These are phyloP conservation scores for Jimgerdemannia flammicorona DNA, from an alignment of 192 early-diverging fungal genomes.

Conservation along the genomic window DNA sequence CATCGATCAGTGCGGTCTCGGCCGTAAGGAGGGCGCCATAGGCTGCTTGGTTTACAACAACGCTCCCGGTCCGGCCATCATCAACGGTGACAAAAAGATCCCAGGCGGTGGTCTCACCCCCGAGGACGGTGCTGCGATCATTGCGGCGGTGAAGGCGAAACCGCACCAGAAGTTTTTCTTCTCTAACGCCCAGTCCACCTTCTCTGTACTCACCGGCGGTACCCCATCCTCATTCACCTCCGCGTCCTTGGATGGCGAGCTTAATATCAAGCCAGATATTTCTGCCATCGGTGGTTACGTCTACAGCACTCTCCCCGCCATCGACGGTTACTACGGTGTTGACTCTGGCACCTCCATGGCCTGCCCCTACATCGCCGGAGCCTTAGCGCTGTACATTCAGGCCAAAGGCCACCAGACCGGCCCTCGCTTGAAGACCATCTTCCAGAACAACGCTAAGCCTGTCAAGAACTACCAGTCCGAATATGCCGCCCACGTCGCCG, in stretches of 20 bases:
- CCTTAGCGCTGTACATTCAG: slow-evolving; percentile 1
- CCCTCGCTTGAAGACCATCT: background rate
- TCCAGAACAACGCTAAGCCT: slow-evolving; percentile 6
- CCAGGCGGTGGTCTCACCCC: background rate
- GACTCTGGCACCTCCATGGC: slow-evolving; percentile 95
- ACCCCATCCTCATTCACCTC: slow-evolving; percentile 67
- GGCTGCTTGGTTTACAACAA: slow-evolving; percentile 1
- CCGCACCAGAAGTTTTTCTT: background rate
- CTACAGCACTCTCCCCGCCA: slow-evolving; percentile 47
- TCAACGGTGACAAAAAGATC: background rate
- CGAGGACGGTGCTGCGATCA: too few species aligned
- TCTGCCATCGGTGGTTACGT: slow-evolving; percentile 55
- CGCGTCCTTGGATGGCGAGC: slow-evolving; percentile 55
- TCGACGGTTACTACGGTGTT: slow-evolving; percentile 32
- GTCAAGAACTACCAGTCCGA: background rate
- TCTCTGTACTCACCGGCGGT: slow-evolving; percentile 31
- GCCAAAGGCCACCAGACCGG: background rate
- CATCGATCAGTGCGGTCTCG: background rate
- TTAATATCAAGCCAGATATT: slow-evolving; percentile 55
- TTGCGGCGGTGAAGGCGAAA: background rate
- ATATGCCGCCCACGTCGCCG: background rate
- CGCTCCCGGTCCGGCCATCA: background rate
- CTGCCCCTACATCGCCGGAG: slow-evolving; percentile 77
- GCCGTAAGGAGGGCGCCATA: background rate
- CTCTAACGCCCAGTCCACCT: background rate